A percentile compares a stretch with the other conserved stretches of the same genome.
Evolutionary conservation across 2,329 filamentous ascomycete genomes (phyloP).

Genomic region (Pseudogymnoascus sp.): DNA sequence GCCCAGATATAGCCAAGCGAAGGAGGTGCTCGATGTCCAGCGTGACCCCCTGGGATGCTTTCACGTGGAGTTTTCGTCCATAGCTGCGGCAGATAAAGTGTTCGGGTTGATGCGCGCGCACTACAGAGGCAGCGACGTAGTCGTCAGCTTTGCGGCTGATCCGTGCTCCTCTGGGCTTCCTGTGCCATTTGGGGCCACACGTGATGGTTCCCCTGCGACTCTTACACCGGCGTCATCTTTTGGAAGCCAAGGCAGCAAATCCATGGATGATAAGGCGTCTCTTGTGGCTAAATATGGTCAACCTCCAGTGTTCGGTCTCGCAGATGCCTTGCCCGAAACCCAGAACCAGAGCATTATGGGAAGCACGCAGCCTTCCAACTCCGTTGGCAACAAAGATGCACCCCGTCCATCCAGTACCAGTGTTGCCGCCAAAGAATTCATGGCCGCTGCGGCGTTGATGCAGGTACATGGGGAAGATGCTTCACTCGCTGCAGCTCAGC

Average conservation of each 20-base stretch:
- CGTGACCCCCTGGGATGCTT: background rate
- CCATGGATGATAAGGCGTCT: background rate
- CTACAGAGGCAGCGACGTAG: background rate
- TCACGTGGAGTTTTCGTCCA: background rate
- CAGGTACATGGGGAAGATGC: background rate
- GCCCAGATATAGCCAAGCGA: background rate
- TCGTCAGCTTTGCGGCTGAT: background rate
- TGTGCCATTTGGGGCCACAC: background rate
- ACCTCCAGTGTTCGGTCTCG: background rate
- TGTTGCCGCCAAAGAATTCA: background rate
- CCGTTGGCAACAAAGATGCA: background rate
- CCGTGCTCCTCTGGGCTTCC: background rate
- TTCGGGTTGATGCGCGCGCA: background rate
- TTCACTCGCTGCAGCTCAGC: background rate
- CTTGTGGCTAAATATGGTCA: background rate
- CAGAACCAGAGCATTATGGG: background rate
- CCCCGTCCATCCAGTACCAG: background rate
- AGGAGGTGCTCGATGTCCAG: background rate
- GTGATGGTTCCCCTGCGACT: background rate
- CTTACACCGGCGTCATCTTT: background rate
- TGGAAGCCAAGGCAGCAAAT: background rate
- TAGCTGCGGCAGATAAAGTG: background rate
- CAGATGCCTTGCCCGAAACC: background rate
- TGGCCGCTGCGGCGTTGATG: background rate
- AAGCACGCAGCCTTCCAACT: background rate